Conservation (phyloP, 1,139 yeast genomes). For the Kodamaea suecica region DNA sequence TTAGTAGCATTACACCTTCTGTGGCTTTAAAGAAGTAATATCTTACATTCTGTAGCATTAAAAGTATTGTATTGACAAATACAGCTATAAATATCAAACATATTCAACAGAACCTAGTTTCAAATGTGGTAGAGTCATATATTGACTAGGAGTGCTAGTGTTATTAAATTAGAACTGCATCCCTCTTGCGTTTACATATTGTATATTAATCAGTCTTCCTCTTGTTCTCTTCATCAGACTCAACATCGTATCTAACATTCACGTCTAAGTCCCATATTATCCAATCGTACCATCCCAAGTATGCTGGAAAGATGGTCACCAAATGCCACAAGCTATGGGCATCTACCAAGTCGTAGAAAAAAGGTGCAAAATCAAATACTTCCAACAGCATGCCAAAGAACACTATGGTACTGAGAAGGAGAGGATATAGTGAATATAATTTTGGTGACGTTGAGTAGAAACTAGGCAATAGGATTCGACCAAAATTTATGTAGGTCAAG, state of each 20-base stretch:
- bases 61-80: too few species aligned
- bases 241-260: conserved; percentile 26
- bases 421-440: conserved; percentile 41
- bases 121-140: not conserved
- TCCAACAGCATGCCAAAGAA: conserved; percentile 80
- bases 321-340: conserved; percentile 96
- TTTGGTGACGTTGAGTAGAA: conserved; percentile 40
- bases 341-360: conserved; percentile 61
- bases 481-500: conserved; percentile 24
- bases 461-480: conserved; percentile 26
- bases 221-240: conserved; percentile 11
- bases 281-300: conserved; percentile 49
- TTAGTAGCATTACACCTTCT: too few species aligned
- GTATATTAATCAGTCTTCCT: conserved; percentile 16
- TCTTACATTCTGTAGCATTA: too few species aligned
- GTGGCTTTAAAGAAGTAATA: too few species aligned
- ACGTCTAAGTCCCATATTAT: conserved; percentile 43
- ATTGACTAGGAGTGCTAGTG: too few species aligned
- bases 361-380: conserved; percentile 82
- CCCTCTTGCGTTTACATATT: not conserved
- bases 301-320: conserved; percentile 64
- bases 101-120: too few species aligned
- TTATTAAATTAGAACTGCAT: not conserved
- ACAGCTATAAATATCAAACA: too few species aligned
- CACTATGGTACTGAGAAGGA: conserved; percentile 49